Percentiles rank a stretch among this genome's conserved stretches.
These are phyloP conservation scores for Xanthoconium purpureum DNA, from an alignment of 768 basidiomycete genomes.

Conservation along the genomic window DNA sequence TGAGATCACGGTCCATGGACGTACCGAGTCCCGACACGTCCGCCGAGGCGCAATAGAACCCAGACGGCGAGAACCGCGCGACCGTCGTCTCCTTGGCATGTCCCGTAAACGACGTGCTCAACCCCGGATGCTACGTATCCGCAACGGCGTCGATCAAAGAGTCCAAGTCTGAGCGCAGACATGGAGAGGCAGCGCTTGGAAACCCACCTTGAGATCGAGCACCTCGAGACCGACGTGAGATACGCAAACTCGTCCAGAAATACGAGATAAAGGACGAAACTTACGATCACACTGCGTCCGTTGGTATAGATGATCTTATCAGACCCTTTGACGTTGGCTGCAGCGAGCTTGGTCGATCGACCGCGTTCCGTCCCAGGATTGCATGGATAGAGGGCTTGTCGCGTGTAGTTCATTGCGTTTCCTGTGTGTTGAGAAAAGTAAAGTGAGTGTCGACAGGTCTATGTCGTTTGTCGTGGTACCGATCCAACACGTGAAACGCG, in stretches of 20 bases:
- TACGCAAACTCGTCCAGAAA: background rate
- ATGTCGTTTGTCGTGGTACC: background rate
- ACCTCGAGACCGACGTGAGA: constrained; percentile 46
- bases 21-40: constrained; percentile 79
- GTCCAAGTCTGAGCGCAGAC: background rate
- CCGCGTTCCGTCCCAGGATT: constrained; percentile 70
- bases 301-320: constrained; percentile 85
- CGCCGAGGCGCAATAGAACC: constrained; percentile 93
- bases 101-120: constrained; percentile 66
- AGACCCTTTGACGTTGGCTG: constrained; percentile 44
- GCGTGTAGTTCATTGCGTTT: constrained; percentile 48
- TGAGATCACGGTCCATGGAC: constrained; percentile 11
- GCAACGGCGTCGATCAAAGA: background rate
- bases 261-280: constrained; percentile 31
- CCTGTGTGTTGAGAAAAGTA: background rate
- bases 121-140: constrained; percentile 56
- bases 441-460: background rate
- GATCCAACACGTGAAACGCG: constrained; percentile 1
- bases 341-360: constrained; percentile 66
- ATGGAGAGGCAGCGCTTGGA: background rate
- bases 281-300: constrained; percentile 79
- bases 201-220: constrained; percentile 73
- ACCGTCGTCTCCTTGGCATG: constrained; percentile 85
- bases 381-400: constrained; percentile 55
- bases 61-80: constrained; percentile 88